Evolutionary conservation across 306 rosid species (phyloP).

Genomic region (Trifolium dubium): DNA sequence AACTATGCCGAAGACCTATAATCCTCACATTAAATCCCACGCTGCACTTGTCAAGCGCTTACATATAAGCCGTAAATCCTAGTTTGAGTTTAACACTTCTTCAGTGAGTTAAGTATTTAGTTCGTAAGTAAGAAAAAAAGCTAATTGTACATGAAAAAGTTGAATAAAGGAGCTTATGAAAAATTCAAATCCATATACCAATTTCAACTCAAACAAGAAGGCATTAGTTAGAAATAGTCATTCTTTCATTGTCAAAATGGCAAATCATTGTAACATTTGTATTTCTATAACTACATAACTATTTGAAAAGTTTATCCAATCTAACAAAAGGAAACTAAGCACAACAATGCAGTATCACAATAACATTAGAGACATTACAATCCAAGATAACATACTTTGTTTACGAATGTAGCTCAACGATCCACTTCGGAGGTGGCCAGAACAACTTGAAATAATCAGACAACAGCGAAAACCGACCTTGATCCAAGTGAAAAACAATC

Average conservation of each 20-base stretch:
- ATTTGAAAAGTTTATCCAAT: too few species aligned
- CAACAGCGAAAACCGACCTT: slow-evolving; percentile 50
- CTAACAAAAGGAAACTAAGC: background rate
- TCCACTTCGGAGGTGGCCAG: slow-evolving; percentile 81
- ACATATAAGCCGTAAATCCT: background rate
- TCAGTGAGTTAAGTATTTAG: background rate
- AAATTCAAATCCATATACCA: too few species aligned
- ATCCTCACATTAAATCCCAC: background rate
- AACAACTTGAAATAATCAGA: slow-evolving; percentile 57
- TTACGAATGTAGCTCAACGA: slow-evolving; percentile 18
- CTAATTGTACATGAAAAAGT: background rate
- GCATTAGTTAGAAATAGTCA: too few species aligned
- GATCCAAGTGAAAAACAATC: slow-evolving; percentile 53
- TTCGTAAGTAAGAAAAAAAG: background rate
- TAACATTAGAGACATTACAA: background rate
- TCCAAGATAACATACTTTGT: background rate
- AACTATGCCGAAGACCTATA: background rate
- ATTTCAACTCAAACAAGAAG: too few species aligned
- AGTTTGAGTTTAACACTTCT: background rate
- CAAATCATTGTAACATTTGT: too few species aligned
- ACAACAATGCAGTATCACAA: too few species aligned
- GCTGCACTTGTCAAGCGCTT: background rate
- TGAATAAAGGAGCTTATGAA: background rate
- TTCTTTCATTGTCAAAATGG: too few species aligned
- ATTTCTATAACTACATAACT: too few species aligned